Evolutionary conservation across 73 alveolate species (phyloP).

Genomic region (Uronychia setigera): DNA sequence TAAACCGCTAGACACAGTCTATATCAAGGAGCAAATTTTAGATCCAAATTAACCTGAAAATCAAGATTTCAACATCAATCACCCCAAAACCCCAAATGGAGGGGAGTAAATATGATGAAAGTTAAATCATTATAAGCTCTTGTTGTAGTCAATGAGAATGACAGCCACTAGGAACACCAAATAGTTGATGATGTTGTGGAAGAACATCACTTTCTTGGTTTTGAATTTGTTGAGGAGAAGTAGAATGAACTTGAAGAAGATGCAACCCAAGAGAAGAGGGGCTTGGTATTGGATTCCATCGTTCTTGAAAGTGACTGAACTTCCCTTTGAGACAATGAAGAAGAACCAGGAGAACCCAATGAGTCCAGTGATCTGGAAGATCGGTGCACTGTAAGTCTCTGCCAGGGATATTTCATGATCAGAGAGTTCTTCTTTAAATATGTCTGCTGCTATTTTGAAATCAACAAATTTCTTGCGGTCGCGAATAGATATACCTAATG

Average conservation of each 20-base stretch:
- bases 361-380: slow-evolving; percentile 66
- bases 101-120: too few species aligned
- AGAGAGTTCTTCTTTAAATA: slow-evolving; percentile 48
- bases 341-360: slow-evolving; percentile 66
- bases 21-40: too few species aligned
- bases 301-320: slow-evolving; percentile 27
- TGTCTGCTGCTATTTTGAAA: slow-evolving; percentile 23
- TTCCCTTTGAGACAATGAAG: slow-evolving; percentile 19
- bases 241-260: slow-evolving; percentile 16
- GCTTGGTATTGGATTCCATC: slow-evolving; percentile 46
- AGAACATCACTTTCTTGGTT: slow-evolving; percentile 28
- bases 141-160: slow-evolving; percentile 49
- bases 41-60: too few species aligned
- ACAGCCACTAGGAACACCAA: slow-evolving; percentile 18
- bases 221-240: slow-evolving; percentile 24
- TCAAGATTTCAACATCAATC: too few species aligned
- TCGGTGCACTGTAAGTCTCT: slow-evolving; percentile 56
- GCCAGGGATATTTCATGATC: slow-evolving; percentile 64
- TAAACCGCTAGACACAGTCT: too few species aligned
- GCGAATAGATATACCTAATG: slow-evolving; percentile 63
- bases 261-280: slow-evolving; percentile 51
- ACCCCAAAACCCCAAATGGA: too few species aligned
- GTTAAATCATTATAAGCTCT: too few species aligned
- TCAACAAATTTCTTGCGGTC: slow-evolving; percentile 61
- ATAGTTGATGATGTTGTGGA: slow-evolving; percentile 21